Evolutionary conservation across 1,284 basidiomycete species (phyloP).

Genomic region (Rhodofomes roseus): DNA sequence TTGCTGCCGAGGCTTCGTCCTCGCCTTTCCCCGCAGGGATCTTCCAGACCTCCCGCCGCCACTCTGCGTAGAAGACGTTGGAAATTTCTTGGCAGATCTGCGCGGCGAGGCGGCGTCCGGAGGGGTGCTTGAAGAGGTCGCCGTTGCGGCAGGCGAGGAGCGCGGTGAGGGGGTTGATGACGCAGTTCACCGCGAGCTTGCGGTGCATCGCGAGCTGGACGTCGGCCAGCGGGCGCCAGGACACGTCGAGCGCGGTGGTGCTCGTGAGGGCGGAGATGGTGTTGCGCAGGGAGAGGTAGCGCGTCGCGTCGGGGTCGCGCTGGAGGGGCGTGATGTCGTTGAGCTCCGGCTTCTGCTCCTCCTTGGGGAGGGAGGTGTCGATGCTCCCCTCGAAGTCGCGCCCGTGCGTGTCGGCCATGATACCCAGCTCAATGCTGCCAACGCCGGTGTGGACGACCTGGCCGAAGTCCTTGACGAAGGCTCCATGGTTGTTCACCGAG

Average conservation of each 20-base stretch:
- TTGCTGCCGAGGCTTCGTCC: no score
- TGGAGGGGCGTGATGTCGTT: slow-evolving; percentile 48
- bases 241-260: slow-evolving; percentile 52
- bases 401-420: slow-evolving; percentile 67
- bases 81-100: slow-evolving; percentile 61
- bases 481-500: slow-evolving; percentile 82
- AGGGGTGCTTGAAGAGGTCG: slow-evolving; percentile 47
- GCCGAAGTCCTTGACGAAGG: slow-evolving; percentile 47
- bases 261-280: slow-evolving; percentile 68
- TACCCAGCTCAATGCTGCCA: slow-evolving; percentile 76
- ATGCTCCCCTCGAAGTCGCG: slow-evolving; percentile 58
- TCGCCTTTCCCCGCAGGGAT: no score
- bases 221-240: slow-evolving; percentile 69
- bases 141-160: slow-evolving; percentile 83
- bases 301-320: slow-evolving; percentile 26
- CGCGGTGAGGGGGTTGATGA: slow-evolving; percentile 88
- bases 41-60: slow-evolving; percentile 32
- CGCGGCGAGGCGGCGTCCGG: slow-evolving; percentile 41
- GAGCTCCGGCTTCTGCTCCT: slow-evolving; percentile 42
- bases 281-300: slow-evolving; percentile 59
- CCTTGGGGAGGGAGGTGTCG: slow-evolving; percentile 28
- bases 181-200: slow-evolving; percentile 84
- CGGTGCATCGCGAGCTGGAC: slow-evolving; percentile 73
- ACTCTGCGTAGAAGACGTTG: slow-evolving; percentile 51
- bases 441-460: slow-evolving; percentile 72